phyloP scores from a whole-genome alignment of 1,139 yeast species.

The Nakaseomyces delphensis region DNA sequence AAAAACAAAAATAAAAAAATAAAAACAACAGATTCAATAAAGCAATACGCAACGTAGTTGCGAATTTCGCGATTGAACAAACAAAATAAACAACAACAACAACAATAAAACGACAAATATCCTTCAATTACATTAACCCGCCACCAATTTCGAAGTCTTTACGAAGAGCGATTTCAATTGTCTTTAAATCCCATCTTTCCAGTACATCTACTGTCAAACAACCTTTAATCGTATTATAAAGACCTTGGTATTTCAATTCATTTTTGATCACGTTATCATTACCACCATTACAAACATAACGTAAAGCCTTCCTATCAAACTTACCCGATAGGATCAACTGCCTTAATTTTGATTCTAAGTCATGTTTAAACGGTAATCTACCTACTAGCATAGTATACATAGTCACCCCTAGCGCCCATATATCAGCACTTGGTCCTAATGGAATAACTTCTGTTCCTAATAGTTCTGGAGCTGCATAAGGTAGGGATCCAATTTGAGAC shows the following conservation, averaged over 20 bases:
- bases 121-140: conserved; percentile 5
- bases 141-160: conserved; percentile 20
- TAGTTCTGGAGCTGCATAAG: conserved; percentile 87
- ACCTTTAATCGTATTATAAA: conserved; percentile 43
- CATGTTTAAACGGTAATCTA: conserved; percentile 72
- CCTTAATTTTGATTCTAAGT: conserved; percentile 68
- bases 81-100: no score
- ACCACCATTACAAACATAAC: conserved; percentile 25
- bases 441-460: conserved; percentile 59
- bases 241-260: conserved; percentile 21
- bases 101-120: no score
- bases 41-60: no score
- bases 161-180: conserved; percentile 1
- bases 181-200: conserved; percentile 42
- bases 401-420: conserved; percentile 86
- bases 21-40: no score
- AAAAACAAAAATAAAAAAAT: no score
- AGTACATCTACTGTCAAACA: conserved; percentile 47
- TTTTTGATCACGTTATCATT: conserved; percentile 8
- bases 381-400: conserved; percentile 67
- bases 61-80: no score
- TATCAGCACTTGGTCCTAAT: conserved; percentile 59
- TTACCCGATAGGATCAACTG: conserved; percentile 64
- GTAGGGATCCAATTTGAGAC: conserved; percentile 71
- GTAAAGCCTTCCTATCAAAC: conserved; percentile 42